Base-by-base conservation (phyloP, 345 rosid species). In the Salix brachista region DNA sequence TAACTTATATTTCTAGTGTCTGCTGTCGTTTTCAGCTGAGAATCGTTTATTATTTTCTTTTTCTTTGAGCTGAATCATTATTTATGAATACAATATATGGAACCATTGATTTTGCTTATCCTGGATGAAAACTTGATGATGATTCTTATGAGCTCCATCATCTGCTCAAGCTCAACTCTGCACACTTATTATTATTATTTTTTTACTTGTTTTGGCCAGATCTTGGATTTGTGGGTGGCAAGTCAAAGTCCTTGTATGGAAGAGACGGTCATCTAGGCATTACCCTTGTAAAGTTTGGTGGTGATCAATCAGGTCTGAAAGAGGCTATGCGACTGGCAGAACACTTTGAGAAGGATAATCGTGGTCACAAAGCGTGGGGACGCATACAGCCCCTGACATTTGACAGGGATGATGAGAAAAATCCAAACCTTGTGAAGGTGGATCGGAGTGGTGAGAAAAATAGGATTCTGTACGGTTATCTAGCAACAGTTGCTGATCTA, bases 181-280 rank as follows among this genome's bases (percentile, higher is more conserved):
- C 19, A 74, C 69, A 48, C 18, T 3, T 70, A 36, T 60, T 73
- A 37, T 44, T 79, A 26, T 75, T 68, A 84, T 74, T 74, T 81
- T 54, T 62, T 83, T 46, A 48, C 50, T n/a, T 73, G 67, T 64
- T 79, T 81, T 83, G 64, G 64, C 78, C 97, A 94, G 99, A 92
- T 83, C 90, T 96, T 58, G 95, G 96, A 80, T 86, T 89, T 81
- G 71, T 74, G 61, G 89, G 90, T 83, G 95, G 97, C 85, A 96
- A 90, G 88, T 88, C 98, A 70, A 94, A 89, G 83, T 86, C 97
- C 70, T 78, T 96, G 70, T 96, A 94, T 80, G 97, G 90, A 68
- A 92, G 94, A 87, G 99, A 94, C 3, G 99, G 99, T 80, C 99
- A 92, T 87, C 83, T 86, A 70, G 99, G 98, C 72, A 80, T 89